phyloP scores from a whole-genome alignment of 345 rosid species.

The Moricandia moricandioides region DNA sequence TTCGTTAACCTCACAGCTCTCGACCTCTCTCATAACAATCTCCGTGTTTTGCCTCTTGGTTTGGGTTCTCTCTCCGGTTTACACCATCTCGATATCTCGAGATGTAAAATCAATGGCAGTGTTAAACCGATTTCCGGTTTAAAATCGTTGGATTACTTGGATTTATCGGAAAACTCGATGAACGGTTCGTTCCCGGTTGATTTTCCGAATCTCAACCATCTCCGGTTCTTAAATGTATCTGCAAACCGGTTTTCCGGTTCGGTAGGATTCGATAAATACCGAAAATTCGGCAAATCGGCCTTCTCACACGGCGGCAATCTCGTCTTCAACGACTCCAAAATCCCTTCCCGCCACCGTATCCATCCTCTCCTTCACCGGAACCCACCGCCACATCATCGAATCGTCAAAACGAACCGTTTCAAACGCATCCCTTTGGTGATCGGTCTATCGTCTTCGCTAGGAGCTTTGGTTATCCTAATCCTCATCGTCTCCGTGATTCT shows the following conservation, averaged over 20 bases:
- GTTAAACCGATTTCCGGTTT: slow-evolving; percentile 55
- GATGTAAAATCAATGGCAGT: slow-evolving; percentile 58
- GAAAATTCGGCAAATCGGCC: slow-evolving; percentile 67
- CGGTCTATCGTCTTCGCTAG: slow-evolving; percentile 46
- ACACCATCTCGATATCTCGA: slow-evolving; percentile 54
- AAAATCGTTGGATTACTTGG: slow-evolving; percentile 51
- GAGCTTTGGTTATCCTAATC: slow-evolving; percentile 37
- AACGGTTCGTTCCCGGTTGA: slow-evolving; percentile 76
- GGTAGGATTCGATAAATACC: slow-evolving; percentile 37
- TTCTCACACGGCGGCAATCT: slow-evolving; percentile 56
- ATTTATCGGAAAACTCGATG: slow-evolving; percentile 65
- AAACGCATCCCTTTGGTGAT: slow-evolving; percentile 39
- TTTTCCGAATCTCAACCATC: slow-evolving; percentile 57
- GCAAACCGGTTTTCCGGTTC: slow-evolving; percentile 63
- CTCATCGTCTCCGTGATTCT: slow-evolving; percentile 27
- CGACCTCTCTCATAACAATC: slow-evolving; percentile 59
- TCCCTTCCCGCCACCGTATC: slow-evolving; percentile 30
- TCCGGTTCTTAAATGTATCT: slow-evolving; percentile 64
- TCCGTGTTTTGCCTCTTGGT: slow-evolving; percentile 54
- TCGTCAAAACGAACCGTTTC: slow-evolving; percentile 10
- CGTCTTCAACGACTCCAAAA: slow-evolving; percentile 41
- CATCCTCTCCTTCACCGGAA: slow-evolving; percentile 17
- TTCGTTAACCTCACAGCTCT: slow-evolving; percentile 50
- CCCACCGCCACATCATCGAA: slow-evolving; percentile 18
- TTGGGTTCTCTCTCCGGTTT: slow-evolving; percentile 49